Percentiles rank a stretch among this genome's conserved stretches.
Conservation (phyloP, 108 stramenopile genomes). For the Hondaea fermentalgiana region DNA sequence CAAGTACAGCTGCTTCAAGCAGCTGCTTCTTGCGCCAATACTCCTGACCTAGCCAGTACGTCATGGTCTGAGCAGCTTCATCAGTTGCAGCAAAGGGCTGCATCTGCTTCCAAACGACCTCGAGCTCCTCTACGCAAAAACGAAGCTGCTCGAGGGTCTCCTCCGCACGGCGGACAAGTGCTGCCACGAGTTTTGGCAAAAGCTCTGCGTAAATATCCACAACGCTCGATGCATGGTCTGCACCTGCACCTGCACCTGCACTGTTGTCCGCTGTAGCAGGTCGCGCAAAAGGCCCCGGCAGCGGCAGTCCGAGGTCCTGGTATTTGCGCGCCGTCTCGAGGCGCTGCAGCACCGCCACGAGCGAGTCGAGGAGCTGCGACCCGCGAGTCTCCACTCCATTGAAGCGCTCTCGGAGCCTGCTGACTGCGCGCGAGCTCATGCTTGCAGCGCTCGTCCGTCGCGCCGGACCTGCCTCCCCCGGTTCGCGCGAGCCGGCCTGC, state of each 20-base stretch:
- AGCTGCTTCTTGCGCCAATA: background rate
- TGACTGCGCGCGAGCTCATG: background rate
- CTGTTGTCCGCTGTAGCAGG: background rate
- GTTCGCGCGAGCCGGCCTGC: background rate
- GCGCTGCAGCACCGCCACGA: background rate
- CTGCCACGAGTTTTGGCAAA: background rate
- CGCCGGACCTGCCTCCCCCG: background rate
- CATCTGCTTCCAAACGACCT: background rate
- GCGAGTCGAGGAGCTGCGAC: background rate
- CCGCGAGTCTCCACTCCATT: background rate
- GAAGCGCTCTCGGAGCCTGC: background rate
- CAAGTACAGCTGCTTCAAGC: background rate
- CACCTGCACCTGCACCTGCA: background rate
- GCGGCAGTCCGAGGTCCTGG: background rate
- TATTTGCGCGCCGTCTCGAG: background rate
- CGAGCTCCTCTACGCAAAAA: background rate
- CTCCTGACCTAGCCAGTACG: background rate
- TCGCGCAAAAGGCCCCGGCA: background rate
- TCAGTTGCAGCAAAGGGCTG: background rate
- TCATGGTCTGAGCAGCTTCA: background rate
- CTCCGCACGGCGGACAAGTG: background rate
- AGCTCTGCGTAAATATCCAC: background rate
- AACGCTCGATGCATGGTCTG: background rate
- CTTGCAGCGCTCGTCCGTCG: background rate
- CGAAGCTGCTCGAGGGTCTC: constrained; percentile 1